Evolutionary conservation across 805 yeast genomes (phyloP), one percentile per base, ranked within the genome.

Genomic region (Schwanniomyces pseudopolymorphus): DNA sequence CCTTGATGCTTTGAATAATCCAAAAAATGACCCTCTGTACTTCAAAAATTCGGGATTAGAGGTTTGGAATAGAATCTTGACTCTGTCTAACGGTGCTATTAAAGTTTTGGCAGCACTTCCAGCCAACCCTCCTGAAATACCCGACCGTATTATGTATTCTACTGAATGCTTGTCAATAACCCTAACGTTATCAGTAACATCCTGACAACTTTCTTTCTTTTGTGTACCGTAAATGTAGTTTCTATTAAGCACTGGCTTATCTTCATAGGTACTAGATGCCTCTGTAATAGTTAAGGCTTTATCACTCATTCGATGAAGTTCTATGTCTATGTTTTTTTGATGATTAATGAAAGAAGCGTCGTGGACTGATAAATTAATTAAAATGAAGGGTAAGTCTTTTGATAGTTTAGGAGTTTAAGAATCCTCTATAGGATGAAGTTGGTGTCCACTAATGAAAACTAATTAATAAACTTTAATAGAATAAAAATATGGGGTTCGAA

Each of bases 21-120:
- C 99, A 26, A 69, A 64, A 52, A 87, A 79, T 0, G 92, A 81
- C 13, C 97, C 97, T 6, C 96, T 75, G 62, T 80, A 89, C 61
- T 85, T 80, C 33, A 79, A 68, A 58, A 88, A 94, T 50, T 86
- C 92, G 0, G 98, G 97, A 59, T 92, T 90, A 16, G 92, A 82
- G 1, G 99, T 94, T 68, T 94, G 99, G 67, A 94, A 94, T 40
- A 94, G 71, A 59, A 94, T 94, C 69, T 94, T 94, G 54, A 94
- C 92, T 57, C 99, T 77, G 66, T 94, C 99, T 47, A 94, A 67
- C 1, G 99, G 99, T 0, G 99, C 99, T 38, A 94, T 88, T 45
- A 91, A 72, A 0, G 98, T 89, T 60, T 94, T 94, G 2, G 97
- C 98, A n/a, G 94, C 89, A 44, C 90, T 83, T 1, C 99, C 99